Percentiles rank a stretch among this genome's conserved stretches.
These are phyloP conservation scores for Suillus placidus DNA, from an alignment of 768 basidiomycete genomes.

Conservation along the genomic window DNA sequence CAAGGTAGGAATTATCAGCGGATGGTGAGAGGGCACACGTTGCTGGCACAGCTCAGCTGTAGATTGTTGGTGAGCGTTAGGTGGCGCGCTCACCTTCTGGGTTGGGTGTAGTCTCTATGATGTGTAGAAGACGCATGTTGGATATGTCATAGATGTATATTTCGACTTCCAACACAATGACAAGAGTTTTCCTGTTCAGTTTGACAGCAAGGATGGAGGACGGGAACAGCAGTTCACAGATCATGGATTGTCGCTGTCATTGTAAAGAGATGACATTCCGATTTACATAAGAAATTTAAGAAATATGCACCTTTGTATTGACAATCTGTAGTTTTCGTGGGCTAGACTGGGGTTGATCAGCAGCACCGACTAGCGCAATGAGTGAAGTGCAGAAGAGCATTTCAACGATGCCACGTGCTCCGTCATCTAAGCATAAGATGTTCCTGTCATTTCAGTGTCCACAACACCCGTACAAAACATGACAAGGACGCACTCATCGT, in stretches of 20 bases:
- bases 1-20: constrained; percentile 90
- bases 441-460: background rate
- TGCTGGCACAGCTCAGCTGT: constrained; percentile 48
- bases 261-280: background rate
- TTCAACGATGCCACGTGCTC: constrained; percentile 94
- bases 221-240: constrained; percentile 97
- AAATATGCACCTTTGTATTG: constrained; percentile 84
- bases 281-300: constrained; percentile 14
- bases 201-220: constrained; percentile 97
- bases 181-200: constrained; percentile 94
- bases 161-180: constrained; percentile 95
- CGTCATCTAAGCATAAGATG: constrained; percentile 63
- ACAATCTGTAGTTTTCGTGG: constrained; percentile 96
- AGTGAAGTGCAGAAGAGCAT: constrained; percentile 99
- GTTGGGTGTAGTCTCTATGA: constrained; percentile 95
- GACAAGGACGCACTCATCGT: constrained; percentile 81
- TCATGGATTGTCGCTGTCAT: constrained; percentile 92
- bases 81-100: constrained; percentile 70
- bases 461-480: constrained; percentile 1
- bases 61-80: constrained; percentile 9
- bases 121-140: constrained; percentile 96
- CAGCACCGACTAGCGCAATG: constrained; percentile 94
- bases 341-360: constrained; percentile 87
- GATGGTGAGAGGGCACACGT: constrained; percentile 95
- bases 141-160: constrained; percentile 99